Evolutionary conservation across 352 stramenopile species (phyloP).

Genomic region (Globisporangium viniferum): DNA sequence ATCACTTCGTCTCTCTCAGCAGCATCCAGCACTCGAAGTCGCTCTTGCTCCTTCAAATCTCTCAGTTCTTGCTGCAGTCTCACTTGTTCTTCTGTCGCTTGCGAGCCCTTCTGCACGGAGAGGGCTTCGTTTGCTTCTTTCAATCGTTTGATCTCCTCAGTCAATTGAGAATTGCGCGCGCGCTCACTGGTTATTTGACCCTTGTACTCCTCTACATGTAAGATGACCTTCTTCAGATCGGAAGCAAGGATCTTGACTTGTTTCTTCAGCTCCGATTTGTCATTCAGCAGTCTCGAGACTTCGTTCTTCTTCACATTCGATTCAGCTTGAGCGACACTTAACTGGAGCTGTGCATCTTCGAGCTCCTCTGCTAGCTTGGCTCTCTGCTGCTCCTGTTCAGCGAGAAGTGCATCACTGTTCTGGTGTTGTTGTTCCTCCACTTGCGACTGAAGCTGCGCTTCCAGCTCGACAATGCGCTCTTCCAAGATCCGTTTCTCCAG

Average conservation of each 20-base stretch:
- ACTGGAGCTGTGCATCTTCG: conserved; percentile 12
- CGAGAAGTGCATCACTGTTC: neutral
- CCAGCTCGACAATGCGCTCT: conserved; percentile 29
- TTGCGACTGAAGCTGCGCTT: conserved; percentile 23
- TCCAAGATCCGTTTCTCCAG: conserved; percentile 19
- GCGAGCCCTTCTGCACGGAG: neutral
- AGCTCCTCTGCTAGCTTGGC: conserved; percentile 3
- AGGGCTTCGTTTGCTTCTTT: neutral
- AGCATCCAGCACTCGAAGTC: conserved; percentile 8
- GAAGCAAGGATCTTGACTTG: conserved; percentile 17
- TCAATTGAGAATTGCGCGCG: neutral
- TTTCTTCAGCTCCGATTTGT: conserved; percentile 35
- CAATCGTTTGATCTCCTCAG: neutral
- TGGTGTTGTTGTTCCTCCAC: conserved; percentile 15
- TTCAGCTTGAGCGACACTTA: conserved; percentile 12
- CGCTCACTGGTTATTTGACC: neutral
- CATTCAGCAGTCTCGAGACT: conserved; percentile 19
- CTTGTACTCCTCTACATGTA: conserved; percentile 9
- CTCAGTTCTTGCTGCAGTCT: conserved; percentile 22
- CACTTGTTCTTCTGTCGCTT: conserved; percentile 15
- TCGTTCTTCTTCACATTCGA: conserved; percentile 36
- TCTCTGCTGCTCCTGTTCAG: conserved; percentile 14
- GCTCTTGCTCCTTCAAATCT: conserved; percentile 19
- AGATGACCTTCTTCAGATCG: neutral
- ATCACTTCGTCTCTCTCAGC: conserved; percentile 14